Base-by-base conservation (phyloP, 1,284 basidiomycete genomes). In the Xerocomus amazonicus region DNA sequence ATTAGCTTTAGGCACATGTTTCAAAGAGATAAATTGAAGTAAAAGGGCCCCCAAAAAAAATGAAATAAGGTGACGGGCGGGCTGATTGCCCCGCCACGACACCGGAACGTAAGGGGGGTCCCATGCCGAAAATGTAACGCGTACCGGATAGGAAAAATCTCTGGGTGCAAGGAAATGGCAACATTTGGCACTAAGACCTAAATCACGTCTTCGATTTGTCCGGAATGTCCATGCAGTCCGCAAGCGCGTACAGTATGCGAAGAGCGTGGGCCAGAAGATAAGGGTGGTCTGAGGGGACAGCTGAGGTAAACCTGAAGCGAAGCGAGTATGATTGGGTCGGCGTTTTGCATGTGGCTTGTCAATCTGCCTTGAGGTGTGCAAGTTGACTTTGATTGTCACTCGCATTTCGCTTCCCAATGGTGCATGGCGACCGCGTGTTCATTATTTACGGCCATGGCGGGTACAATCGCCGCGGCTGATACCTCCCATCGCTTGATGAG, bases 201-300 rank as follows among this genome's bases (percentile, higher is more conserved):
- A 40, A 63, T 68, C 62, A 66, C 67, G 65, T 67, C 55, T 66
- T 66, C 14, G 41, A 59, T 55, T 46, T 64, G 63, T 66, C 63
- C 54, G 52, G 59, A 56, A 54, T 42, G 51, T 61, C 54, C 61
- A 49, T 55, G 61, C 27, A 14, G 28, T 50, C 40, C 50, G 38
- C 59, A 56, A 57, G 52, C 56, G 52, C 33, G 38, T 32, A 29
- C 45, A 47, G 41, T 43, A 42, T 36, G 48, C 38, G 45, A 43
- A 47, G 41, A 31, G 44, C 43, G 38, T 40, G 36, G 36, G 33
- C 54, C 34, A 46, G 46, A 51, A 26, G 53, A 43, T 41, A 39
- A 54, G 52, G 48, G 45, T 33, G 29, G 44, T 37, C 51, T 39
- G 27, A 45, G 50, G 51, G 44, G 51, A 59, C 33, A 23, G 42